phyloP scores from a whole-genome alignment of 805 yeast species.

The Starmerella stigmatis region DNA sequence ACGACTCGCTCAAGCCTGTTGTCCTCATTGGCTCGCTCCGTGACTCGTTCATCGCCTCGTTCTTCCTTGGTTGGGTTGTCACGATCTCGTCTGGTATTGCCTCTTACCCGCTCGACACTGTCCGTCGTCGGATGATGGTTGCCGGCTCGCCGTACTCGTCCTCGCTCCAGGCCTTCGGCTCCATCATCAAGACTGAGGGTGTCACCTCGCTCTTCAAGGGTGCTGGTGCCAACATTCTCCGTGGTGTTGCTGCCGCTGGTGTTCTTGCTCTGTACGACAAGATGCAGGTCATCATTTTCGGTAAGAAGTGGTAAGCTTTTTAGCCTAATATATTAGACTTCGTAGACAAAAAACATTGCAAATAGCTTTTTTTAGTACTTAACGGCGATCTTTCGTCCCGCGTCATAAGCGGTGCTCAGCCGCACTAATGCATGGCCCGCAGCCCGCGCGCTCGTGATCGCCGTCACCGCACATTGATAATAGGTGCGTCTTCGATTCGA shows the following conservation, averaged over 20 bases:
- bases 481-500: too few species aligned
- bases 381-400: too few species aligned
- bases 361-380: background rate
- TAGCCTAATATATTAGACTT: constrained; percentile 7
- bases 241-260: constrained; percentile 99
- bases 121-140: constrained; percentile 99
- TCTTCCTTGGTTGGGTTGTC: constrained; percentile 90
- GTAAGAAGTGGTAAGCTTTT: constrained; percentile 47
- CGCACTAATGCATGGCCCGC: background rate
- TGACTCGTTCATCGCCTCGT: constrained; percentile 83
- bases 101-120: constrained; percentile 95
- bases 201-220: constrained; percentile 84
- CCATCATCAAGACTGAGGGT: constrained; percentile 92
- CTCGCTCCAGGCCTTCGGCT: constrained; percentile 79
- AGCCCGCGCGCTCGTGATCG: too few species aligned
- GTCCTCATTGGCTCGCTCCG: constrained; percentile 81
- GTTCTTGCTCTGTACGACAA: constrained; percentile 93
- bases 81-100: constrained; percentile 95
- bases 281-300: constrained; percentile 80
- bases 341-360: constrained; percentile 7
- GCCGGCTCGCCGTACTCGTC: constrained; percentile 91
- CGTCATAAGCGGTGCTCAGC: background rate
- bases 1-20: constrained; percentile 88
- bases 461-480: too few species aligned
- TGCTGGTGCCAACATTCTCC: constrained; percentile 95